phyloP scores from a whole-genome alignment of 2,329 filamentous ascomycete genomes.

The Pseudogymnoascus sp. region DNA sequence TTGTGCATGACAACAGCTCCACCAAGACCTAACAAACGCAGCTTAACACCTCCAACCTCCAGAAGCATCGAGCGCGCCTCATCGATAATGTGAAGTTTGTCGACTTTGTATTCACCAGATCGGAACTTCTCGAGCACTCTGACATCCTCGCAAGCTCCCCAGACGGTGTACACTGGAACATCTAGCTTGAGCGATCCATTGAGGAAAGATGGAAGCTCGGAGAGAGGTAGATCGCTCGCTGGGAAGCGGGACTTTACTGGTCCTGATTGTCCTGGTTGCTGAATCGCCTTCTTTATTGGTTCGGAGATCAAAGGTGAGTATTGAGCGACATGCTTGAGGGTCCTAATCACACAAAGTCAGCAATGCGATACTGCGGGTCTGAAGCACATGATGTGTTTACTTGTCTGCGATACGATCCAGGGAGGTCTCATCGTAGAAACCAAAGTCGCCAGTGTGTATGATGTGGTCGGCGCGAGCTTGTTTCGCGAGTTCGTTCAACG shows the following conservation, averaged over 20 bases:
- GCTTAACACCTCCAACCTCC: conserved; percentile 90
- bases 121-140: conserved; percentile 95
- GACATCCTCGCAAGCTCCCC: conserved; percentile 98
- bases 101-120: conserved; percentile 94
- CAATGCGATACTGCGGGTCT: neutral
- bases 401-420: conserved; percentile 97
- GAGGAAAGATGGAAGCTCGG: conserved; percentile 82
- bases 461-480: conserved; percentile 94
- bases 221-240: conserved; percentile 76
- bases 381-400: conserved; percentile 41
- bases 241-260: conserved; percentile 81
- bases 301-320: conserved; percentile 93
- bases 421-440: conserved; percentile 95
- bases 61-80: conserved; percentile 93
- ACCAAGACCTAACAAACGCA: conserved; percentile 84
- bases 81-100: conserved; percentile 96
- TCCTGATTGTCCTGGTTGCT: conserved; percentile 55
- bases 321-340: conserved; percentile 94
- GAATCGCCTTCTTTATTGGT: conserved; percentile 58
- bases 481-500: conserved; percentile 91
- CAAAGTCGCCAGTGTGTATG: conserved; percentile 97
- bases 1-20: conserved; percentile 99
- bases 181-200: conserved; percentile 84
- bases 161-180: conserved; percentile 95
- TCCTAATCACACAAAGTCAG: conserved; percentile 45